Evolutionary conservation across 139 green algal genomes (phyloP), one percentile per base, ranked within the genome.

Genomic region (Mychonastes homosphaera): DNA sequence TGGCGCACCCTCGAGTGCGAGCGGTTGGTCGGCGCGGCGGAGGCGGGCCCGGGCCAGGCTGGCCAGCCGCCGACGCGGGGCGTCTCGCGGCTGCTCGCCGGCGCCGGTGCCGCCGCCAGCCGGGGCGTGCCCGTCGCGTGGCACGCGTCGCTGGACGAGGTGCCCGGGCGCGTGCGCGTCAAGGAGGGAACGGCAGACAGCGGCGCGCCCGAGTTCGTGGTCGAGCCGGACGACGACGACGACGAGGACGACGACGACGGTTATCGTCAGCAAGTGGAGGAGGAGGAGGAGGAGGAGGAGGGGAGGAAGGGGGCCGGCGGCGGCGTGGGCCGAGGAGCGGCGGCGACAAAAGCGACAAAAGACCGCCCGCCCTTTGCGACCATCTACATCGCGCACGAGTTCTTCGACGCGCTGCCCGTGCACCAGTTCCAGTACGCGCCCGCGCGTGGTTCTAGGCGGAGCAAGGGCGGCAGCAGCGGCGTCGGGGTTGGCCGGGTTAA

Each of bases 401-500:
- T 97, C 63, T 67, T 99, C 19, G 92, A 99, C 48, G 92, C 92
- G 1, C 75, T 98, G 41, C 92, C 92, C 2, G 86, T 96, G 35
- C 92, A 97, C 67, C 87, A 96, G 48, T 97, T 99, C 47, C 72
- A 82, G n/a, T 66, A 67, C 4, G 64, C 72, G 34, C 30, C 48
- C 0, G 26, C 45, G 39, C 55, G 53, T 35, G 23, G 45, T n/a
- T 10, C 45, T 53, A n/a, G 53, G 24, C 45, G 39, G 35, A 46
- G 58, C 36, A 26, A 67, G 35, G 30, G 53, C 13, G 66, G 66
- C 30, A 68, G 59, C 53, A 53, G 53, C 19, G 50, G 47, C 28
- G 27, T 6, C 19, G 48, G 16, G 49, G 48, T 2, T 67, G 60
- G 60, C 29, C 55, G 15, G 61, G 53, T 50, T 19, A 36, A 21